Conservation (phyloP, 148 eudicot genomes). For the Rhododendron molle region DNA sequence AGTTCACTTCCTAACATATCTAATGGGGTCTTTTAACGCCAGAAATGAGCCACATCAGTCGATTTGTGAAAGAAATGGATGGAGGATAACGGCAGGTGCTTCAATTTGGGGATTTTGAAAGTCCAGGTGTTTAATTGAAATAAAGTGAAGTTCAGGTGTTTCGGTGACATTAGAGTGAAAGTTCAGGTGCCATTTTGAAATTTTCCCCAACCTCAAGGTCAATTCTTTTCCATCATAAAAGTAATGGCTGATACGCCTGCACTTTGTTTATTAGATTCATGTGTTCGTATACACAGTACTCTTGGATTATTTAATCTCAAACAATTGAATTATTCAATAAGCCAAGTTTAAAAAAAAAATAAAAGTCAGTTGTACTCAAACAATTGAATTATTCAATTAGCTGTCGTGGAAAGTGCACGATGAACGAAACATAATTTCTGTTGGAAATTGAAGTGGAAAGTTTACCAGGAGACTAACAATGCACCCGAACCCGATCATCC, state of each 20-base stretch:
- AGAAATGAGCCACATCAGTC: too few species aligned
- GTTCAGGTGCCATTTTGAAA: too few species aligned
- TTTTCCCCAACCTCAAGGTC: neutral
- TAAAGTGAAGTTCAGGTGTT: too few species aligned
- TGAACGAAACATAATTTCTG: neutral
- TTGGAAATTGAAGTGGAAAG: neutral
- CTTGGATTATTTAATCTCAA: neutral
- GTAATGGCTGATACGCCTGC: neutral
- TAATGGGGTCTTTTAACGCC: too few species aligned
- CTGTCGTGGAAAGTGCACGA: neutral
- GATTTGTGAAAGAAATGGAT: too few species aligned
- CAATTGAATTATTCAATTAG: too few species aligned
- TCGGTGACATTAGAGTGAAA: too few species aligned
- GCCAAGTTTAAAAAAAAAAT: neutral
- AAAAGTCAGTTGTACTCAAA: neutral
- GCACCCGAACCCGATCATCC: conserved; percentile 50
- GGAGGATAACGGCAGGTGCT: too few species aligned
- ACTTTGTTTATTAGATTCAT: neutral
- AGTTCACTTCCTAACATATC: too few species aligned
- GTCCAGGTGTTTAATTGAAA: too few species aligned
- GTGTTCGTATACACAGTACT: neutral
- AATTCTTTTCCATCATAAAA: neutral
- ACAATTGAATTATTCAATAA: neutral
- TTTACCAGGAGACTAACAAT: conserved; percentile 44
- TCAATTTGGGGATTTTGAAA: too few species aligned